These are phyloP conservation scores for Podaxis sp. DNA, from an alignment of 768 basidiomycete genomes.

Conservation along the genomic window DNA sequence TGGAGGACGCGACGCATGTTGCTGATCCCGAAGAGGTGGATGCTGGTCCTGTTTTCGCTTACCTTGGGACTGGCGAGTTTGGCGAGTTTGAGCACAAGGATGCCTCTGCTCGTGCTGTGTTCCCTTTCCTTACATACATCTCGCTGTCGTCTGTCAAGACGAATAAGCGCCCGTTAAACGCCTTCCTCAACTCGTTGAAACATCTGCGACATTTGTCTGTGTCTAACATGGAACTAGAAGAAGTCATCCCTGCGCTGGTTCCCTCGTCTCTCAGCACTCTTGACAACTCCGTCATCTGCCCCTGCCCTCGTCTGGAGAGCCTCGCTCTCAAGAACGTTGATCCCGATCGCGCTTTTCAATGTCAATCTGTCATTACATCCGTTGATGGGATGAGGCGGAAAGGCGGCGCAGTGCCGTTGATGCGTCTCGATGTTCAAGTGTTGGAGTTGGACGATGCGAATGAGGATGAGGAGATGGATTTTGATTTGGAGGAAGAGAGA, in stretches of 20 bases:
- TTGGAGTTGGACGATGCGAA: constrained; percentile 23
- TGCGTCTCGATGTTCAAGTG: constrained; percentile 21
- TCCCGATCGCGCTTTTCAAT: constrained; percentile 30
- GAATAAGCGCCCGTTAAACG: constrained; percentile 15
- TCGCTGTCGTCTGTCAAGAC: constrained; percentile 14
- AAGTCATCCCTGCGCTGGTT: constrained; percentile 16
- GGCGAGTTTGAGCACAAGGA: constrained; percentile 19
- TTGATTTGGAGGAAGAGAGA: constrained; percentile 16
- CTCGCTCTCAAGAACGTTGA: constrained; percentile 37
- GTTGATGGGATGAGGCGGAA: constrained; percentile 32
- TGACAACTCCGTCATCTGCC: constrained; percentile 23
- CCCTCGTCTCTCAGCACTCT: constrained; percentile 20
- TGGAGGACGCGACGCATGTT: constrained; percentile 48
- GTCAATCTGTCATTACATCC: constrained; percentile 32
- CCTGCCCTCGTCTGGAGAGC: constrained; percentile 35
- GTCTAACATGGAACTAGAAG: constrained; percentile 15
- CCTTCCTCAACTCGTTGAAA: constrained; percentile 14
- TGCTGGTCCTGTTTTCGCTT: constrained; percentile 36
- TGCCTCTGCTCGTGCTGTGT: constrained; percentile 14
- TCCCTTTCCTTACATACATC: constrained; percentile 4
- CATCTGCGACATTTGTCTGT: constrained; percentile 12
- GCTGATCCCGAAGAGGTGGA: constrained; percentile 41
- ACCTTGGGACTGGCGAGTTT: constrained; percentile 35
- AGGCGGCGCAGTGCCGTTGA: constrained; percentile 18
- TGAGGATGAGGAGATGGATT: constrained; percentile 20